A percentile compares a stretch with the other conserved stretches of the same genome.
phyloP scores from a whole-genome alignment of 73 alveolate genomes.

The Durusdinium trenchii region DNA sequence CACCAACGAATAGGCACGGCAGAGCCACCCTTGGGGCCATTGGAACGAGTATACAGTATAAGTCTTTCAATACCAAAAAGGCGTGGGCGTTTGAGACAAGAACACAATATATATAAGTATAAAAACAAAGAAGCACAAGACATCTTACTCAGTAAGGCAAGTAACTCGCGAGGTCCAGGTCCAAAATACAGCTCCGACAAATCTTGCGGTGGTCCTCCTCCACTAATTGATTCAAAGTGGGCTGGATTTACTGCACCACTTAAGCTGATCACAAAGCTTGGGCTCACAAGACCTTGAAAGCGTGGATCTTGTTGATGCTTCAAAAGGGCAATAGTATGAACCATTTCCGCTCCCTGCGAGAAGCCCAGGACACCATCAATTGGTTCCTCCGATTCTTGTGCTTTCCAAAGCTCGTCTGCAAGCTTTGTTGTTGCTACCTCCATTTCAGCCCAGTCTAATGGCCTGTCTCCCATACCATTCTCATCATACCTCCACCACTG shows the following conservation, averaged over 20 bases:
- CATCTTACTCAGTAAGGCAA: not conserved
- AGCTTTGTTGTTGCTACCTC: slow-evolving; percentile 42
- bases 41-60: not conserved
- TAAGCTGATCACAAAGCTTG: slow-evolving; percentile 60
- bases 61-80: not conserved
- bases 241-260: slow-evolving; percentile 85
- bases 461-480: slow-evolving; percentile 58
- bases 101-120: not conserved
- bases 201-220: slow-evolving; percentile 36
- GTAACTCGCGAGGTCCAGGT: not conserved
- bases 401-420: slow-evolving; percentile 52
- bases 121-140: not conserved
- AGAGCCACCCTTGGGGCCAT: not conserved
- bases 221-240: slow-evolving; percentile 51
- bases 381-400: not conserved
- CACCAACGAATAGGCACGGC: slow-evolving; percentile 82
- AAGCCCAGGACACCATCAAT: slow-evolving; percentile 67
- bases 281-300: not conserved
- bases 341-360: slow-evolving; percentile 84
- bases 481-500: slow-evolving; percentile 91
- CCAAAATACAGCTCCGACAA: slow-evolving; percentile 26
- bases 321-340: slow-evolving; percentile 59
- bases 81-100: not conserved
- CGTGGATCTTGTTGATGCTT: slow-evolving; percentile 45
- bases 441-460: slow-evolving; percentile 90